These are phyloP conservation scores for Leccinum sublutescens DNA, from an alignment of 768 basidiomycete genomes.

Conservation along the genomic window DNA sequence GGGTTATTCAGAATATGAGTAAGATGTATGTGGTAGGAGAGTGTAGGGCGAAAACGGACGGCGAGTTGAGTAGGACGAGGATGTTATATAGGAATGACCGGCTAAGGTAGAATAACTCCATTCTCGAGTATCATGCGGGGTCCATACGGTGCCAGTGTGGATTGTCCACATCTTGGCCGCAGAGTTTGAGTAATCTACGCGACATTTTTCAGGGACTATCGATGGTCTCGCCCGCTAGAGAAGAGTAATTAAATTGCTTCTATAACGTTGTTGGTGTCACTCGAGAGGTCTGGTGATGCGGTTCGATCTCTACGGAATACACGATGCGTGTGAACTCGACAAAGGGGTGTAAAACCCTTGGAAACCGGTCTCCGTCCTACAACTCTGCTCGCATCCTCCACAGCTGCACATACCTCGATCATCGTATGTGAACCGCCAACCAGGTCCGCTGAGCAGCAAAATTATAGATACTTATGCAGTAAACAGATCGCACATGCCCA, in stretches of 20 bases:
- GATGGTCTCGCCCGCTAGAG: conserved; percentile 14
- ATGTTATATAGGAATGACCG: conserved; percentile 21
- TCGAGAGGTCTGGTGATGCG: conserved; percentile 24
- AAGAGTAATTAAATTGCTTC: conserved; percentile 28
- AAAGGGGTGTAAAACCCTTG: background rate
- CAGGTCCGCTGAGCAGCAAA: background rate
- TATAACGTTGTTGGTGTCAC: conserved; percentile 25
- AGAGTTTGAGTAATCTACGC: conserved; percentile 15
- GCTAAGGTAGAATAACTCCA: conserved; percentile 4
- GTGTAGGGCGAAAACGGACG: background rate
- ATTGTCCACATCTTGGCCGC: conserved; percentile 15
- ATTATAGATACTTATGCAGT: conserved; percentile 13
- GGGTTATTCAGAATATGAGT: conserved; percentile 8
- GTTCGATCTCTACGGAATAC: conserved; percentile 12
- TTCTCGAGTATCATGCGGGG: conserved; percentile 26
- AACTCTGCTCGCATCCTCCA: background rate
- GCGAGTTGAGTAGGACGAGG: conserved; percentile 4
- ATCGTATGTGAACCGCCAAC: background rate
- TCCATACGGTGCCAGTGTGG: conserved; percentile 27
- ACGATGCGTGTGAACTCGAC: conserved; percentile 15
- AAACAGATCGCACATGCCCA: conserved; percentile 2
- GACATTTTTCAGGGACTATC: conserved; percentile 23
- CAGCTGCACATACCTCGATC: background rate
- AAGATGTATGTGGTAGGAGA: conserved; percentile 1
- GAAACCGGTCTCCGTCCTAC: background rate